Conservation (phyloP, 1,284 basidiomycete genomes). For the Sphagnurus paluster region DNA sequence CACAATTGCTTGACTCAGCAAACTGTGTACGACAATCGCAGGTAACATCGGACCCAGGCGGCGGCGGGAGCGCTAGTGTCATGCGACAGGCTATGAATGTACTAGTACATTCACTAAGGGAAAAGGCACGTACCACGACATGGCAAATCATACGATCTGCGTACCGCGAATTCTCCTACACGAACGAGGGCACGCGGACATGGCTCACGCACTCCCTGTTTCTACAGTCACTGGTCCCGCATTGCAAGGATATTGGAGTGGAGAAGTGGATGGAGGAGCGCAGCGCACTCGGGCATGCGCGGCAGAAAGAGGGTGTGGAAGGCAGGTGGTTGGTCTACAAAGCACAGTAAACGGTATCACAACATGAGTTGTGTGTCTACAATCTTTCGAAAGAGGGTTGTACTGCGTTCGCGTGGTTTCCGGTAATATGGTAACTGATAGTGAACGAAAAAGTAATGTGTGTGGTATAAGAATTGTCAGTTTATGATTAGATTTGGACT, state of each 20-base stretch:
- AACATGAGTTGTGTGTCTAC: neutral
- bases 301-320: conserved; percentile 51
- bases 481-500: conserved; percentile 40
- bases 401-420: neutral
- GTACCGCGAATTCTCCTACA: conserved; percentile 60
- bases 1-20: conserved; percentile 21
- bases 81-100: conserved; percentile 41
- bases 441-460: neutral
- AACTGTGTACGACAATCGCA: no score
- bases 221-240: conserved; percentile 30
- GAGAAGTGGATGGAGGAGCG: conserved; percentile 55
- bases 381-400: neutral
- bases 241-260: conserved; percentile 27
- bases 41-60: no score
- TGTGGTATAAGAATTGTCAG: conserved; percentile 2
- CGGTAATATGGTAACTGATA: conserved; percentile 3
- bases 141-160: conserved; percentile 64
- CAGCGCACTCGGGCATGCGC: conserved; percentile 43
- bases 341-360: conserved; percentile 26
- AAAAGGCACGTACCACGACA: conserved; percentile 48
- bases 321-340: conserved; percentile 60
- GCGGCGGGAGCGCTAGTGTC: conserved; percentile 29
- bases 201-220: conserved; percentile 57
- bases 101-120: conserved; percentile 47
- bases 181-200: conserved; percentile 34